Conservation (phyloP, 768 basidiomycete genomes). For the Gelatoporia subvermispora region DNA sequence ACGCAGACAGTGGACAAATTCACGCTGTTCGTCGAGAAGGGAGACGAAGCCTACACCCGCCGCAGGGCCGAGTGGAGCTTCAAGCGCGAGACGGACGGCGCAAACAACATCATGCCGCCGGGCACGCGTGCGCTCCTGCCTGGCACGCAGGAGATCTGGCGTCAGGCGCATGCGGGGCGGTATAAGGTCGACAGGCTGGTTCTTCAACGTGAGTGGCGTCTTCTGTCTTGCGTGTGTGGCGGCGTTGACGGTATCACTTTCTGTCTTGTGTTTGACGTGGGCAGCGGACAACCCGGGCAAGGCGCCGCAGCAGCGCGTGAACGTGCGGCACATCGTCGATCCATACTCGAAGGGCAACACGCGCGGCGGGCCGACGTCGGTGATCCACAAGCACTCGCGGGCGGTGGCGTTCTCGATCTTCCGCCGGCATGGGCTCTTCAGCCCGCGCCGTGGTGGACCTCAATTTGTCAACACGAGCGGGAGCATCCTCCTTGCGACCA, state of each 20-base stretch:
- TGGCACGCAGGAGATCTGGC: conserved; percentile 62
- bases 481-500: conserved; percentile 62
- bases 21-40: conserved; percentile 27
- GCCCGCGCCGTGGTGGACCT: conserved; percentile 11
- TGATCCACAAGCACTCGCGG: conserved; percentile 80
- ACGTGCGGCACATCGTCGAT: conserved; percentile 51
- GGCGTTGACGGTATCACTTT: background rate
- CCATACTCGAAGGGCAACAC: conserved; percentile 38
- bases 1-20: conserved; percentile 36
- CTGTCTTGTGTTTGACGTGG: background rate
- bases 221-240: background rate
- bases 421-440: conserved; percentile 46
- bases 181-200: conserved; percentile 53
- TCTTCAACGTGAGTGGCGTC: conserved; percentile 21
- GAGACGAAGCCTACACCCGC: conserved; percentile 40
- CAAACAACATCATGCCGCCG: conserved; percentile 12
- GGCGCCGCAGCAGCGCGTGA: conserved; percentile 64
- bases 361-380: conserved; percentile 53
- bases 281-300: conserved; percentile 45
- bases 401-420: conserved; percentile 77
- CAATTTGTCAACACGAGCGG: conserved; percentile 18
- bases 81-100: conserved; percentile 43
- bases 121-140: conserved; percentile 18
- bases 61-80: conserved; percentile 53
- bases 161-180: conserved; percentile 54